Percentiles rank a stretch among this genome's conserved stretches.
Evolutionary conservation across 768 basidiomycete genomes (phyloP).

Genomic region (Psilocybe cubensis): DNA sequence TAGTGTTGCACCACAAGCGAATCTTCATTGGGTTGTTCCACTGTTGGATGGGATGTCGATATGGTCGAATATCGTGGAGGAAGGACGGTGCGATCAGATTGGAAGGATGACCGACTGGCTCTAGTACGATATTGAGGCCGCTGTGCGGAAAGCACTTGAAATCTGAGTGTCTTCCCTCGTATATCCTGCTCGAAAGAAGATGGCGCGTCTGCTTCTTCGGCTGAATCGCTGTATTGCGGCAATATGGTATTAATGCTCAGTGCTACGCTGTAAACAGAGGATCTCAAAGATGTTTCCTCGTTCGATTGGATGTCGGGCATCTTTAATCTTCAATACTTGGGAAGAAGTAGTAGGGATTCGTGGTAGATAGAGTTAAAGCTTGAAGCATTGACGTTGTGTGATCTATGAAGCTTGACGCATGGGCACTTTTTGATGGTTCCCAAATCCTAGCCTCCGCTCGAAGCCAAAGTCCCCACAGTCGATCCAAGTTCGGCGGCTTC

Average conservation of each 20-base stretch:
- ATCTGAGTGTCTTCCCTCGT: not conserved
- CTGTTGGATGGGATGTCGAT: not conserved
- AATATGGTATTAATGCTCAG: conserved; percentile 1
- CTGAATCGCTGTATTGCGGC: not conserved
- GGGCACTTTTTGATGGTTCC: too few relatives aligned
- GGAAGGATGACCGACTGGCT: not conserved
- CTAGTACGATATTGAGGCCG: not conserved
- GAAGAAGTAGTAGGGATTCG: too few relatives aligned
- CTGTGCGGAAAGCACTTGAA: not conserved
- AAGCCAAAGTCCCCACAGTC: too few relatives aligned
- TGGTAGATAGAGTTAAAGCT: too few relatives aligned
- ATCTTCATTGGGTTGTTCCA: not conserved
- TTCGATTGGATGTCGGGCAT: too few relatives aligned
- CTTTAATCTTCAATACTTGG: too few relatives aligned
- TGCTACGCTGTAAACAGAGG: not conserved
- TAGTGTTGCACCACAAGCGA: not conserved
- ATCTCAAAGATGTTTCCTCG: not conserved
- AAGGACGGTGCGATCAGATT: not conserved
- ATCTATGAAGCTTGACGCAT: too few relatives aligned
- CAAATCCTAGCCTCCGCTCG: too few relatives aligned
- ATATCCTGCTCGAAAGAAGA: not conserved
- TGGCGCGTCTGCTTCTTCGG: not conserved
- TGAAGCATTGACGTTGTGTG: too few relatives aligned
- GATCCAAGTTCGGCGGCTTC: too few relatives aligned
- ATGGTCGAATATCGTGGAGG: conserved; percentile 1